Percentiles rank a stretch among this genome's conserved stretches.
These are phyloP conservation scores for Potentilla sterilis DNA, from an alignment of 306 rosid species.

Conservation along the genomic window DNA sequence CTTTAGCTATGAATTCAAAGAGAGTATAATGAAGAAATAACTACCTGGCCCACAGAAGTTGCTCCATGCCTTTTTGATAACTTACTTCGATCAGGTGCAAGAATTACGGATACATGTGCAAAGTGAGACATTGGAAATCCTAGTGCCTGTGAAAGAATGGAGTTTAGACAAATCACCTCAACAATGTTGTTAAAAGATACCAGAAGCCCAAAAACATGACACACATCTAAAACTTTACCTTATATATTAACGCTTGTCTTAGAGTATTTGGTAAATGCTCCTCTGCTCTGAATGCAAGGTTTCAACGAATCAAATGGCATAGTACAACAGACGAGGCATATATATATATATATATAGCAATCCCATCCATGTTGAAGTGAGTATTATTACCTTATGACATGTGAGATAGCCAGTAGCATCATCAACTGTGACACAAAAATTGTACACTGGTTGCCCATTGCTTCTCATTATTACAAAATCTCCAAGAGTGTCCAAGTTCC, in stretches of 20 bases:
- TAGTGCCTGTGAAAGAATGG: constrained; percentile 11
- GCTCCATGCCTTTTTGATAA: constrained; percentile 98
- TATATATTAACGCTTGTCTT: constrained; percentile 66
- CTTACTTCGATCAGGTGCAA: constrained; percentile 95
- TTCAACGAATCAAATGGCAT: background rate
- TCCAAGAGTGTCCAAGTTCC: constrained; percentile 98
- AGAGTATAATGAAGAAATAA: background rate
- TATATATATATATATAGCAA: background rate
- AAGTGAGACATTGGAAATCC: constrained; percentile 18
- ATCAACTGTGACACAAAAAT: constrained; percentile 95
- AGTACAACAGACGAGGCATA: constrained; percentile 1
- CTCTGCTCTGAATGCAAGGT: constrained; percentile 22
- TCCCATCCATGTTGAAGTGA: constrained; percentile 6
- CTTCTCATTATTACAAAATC: constrained; percentile 98
- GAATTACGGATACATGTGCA: constrained; percentile 90
- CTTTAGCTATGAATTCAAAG: background rate
- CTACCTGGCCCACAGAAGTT: constrained; percentile 60
- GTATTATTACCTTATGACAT: constrained; percentile 72
- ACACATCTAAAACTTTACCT: constrained; percentile 45
- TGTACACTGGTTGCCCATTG: constrained; percentile 96
- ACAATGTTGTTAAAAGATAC: background rate
- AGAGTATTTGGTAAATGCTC: constrained; percentile 27
- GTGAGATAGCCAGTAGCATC: constrained; percentile 99
- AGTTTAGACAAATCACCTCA: background rate
- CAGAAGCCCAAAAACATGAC: background rate